Percentiles rank a stretch among this genome's conserved stretches.
These are phyloP conservation scores for Phalaenopsis hybrid DNA, from an alignment of 116 monocot species.

Conservation along the genomic window DNA sequence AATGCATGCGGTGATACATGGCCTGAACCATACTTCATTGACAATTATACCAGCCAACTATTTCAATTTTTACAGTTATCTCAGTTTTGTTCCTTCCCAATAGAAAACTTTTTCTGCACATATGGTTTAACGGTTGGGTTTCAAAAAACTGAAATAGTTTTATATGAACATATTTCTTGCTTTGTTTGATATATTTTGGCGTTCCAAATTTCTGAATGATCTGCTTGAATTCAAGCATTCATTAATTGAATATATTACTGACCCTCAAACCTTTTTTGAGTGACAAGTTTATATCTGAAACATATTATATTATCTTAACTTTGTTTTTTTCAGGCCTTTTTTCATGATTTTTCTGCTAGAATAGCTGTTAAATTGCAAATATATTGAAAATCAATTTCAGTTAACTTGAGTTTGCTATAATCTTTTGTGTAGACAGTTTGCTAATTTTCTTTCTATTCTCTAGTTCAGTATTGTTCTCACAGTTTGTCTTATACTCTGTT, in stretches of 20 bases:
- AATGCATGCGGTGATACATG: neutral
- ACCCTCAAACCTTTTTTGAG: neutral
- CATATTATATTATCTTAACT: neutral
- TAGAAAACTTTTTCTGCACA: too few relatives aligned
- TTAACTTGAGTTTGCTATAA: neutral
- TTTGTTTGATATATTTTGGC: neutral
- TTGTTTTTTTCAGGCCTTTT: neutral
- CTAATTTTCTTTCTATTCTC: neutral
- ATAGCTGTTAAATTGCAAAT: neutral
- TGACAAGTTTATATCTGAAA: neutral
- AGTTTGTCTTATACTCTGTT: neutral
- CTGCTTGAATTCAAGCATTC: neutral
- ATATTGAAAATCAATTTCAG: neutral
- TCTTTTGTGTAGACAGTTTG: neutral
- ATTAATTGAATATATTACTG: neutral
- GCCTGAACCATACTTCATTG: neutral
- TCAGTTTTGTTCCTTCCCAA: too few relatives aligned
- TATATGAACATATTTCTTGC: neutral
- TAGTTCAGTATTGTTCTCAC: neutral
- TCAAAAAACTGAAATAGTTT: neutral
- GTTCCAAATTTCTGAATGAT: neutral
- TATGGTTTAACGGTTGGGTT: too few relatives aligned
- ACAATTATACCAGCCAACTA: too few relatives aligned
- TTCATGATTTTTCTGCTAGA: neutral
- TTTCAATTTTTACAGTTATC: too few relatives aligned